These are phyloP conservation scores for Coemansia sp. DNA, from an alignment of 192 early-diverging fungal species.

Conservation along the genomic window DNA sequence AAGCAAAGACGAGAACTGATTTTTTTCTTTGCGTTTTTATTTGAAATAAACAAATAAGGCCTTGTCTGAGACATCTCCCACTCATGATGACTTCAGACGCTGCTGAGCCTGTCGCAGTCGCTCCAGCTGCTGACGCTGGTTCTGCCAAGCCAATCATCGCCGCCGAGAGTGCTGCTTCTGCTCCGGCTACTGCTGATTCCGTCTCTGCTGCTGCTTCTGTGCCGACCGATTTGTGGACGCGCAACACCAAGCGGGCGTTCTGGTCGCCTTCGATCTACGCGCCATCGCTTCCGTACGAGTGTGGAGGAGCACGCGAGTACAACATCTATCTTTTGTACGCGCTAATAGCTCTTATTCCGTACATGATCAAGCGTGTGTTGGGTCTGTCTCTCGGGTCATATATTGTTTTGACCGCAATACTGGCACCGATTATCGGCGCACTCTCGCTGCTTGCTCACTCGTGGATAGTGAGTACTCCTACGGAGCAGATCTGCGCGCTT, in stretches of 20 bases:
- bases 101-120: slow-evolving; percentile 8
- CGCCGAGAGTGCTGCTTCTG: neutral
- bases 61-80: neutral
- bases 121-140: neutral
- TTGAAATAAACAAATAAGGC: neutral
- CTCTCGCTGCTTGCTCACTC: slow-evolving; percentile 68
- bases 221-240: slow-evolving; percentile 14
- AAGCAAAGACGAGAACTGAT: neutral
- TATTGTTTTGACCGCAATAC: slow-evolving; percentile 60
- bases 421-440: slow-evolving; percentile 75
- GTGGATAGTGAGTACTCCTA: slow-evolving; percentile 61
- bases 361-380: slow-evolving; percentile 62
- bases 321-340: slow-evolving; percentile 69
- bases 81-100: slow-evolving; percentile 21
- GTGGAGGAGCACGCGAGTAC: slow-evolving; percentile 81
- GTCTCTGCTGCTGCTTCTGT: neutral
- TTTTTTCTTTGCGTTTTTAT: neutral
- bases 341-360: slow-evolving; percentile 65
- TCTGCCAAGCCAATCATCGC: neutral
- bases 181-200: neutral
- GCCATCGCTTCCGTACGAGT: slow-evolving; percentile 69
- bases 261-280: slow-evolving; percentile 40
- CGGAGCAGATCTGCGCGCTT: slow-evolving; percentile 65
- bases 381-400: slow-evolving; percentile 64
- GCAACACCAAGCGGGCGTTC: slow-evolving; percentile 27